Conservation (phyloP, 768 basidiomycete species). For the Mycena alexandri region DNA sequence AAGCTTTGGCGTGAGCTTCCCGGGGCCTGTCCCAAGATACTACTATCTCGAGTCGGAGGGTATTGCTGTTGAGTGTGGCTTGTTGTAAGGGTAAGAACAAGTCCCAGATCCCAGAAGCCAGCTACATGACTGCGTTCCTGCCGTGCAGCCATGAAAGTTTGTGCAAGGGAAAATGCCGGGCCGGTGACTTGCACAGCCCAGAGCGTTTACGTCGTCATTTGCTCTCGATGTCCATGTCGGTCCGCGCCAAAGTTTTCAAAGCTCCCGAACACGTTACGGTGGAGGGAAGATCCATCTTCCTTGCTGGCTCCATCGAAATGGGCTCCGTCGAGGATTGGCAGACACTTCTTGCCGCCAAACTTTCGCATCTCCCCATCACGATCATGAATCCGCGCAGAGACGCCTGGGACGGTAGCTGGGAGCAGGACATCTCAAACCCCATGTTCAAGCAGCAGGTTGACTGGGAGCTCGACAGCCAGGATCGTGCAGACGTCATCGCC, state of each 20-base stretch:
- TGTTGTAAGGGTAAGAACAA: too few relatives aligned
- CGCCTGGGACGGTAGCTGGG: conserved; percentile 25
- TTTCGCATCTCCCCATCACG: conserved; percentile 25
- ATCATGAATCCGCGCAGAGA: conserved; percentile 25
- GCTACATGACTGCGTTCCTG: too few relatives aligned
- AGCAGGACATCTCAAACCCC: conserved; percentile 21
- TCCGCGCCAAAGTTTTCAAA: conserved; percentile 2
- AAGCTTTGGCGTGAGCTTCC: too few relatives aligned
- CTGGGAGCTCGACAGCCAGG: conserved; percentile 29
- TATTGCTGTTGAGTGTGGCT: too few relatives aligned
- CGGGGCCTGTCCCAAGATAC: too few relatives aligned
- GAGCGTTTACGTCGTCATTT: too few relatives aligned
- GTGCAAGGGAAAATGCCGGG: too few relatives aligned
- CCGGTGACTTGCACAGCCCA: too few relatives aligned
- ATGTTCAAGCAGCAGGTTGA: conserved; percentile 25
- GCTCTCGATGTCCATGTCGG: too few relatives aligned
- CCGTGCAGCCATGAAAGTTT: too few relatives aligned
- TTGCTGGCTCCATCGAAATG: conserved; percentile 27
- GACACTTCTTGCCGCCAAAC: conserved; percentile 10
- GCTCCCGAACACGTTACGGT: background rate
- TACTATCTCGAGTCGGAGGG: too few relatives aligned
- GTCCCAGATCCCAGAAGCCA: too few relatives aligned
- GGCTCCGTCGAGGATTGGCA: conserved; percentile 26
- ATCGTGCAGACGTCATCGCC: conserved; percentile 27
- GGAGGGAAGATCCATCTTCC: conserved; percentile 17